Evolutionary conservation across 306 rosid genomes (phyloP).

Genomic region (Castanea mollissima): DNA sequence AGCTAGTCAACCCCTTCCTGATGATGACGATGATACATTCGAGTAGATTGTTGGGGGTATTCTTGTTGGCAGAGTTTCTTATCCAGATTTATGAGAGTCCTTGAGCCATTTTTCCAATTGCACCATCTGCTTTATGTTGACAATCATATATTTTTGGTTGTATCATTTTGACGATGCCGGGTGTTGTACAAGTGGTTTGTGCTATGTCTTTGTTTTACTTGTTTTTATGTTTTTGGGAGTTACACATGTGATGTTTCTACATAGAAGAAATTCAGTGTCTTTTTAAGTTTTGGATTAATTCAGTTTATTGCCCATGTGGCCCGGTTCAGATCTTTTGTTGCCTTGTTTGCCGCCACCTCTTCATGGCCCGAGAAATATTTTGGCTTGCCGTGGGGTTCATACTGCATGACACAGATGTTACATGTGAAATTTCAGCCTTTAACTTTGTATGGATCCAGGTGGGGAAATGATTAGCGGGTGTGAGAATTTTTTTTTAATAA

Average conservation of each 20-base stretch:
- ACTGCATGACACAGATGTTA: no score
- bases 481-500: no score
- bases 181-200: slow-evolving; percentile 2
- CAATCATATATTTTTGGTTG: slow-evolving; percentile 20
- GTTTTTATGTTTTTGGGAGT: not conserved
- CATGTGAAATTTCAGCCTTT: no score
- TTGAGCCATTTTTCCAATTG: slow-evolving; percentile 1
- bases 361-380: no score
- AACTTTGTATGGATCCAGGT: no score
- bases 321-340: not conserved
- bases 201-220: not conserved
- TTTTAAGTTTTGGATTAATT: not conserved
- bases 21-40: slow-evolving; percentile 71
- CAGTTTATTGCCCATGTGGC: not conserved
- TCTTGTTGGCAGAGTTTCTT: not conserved
- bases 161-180: slow-evolving; percentile 11
- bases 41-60: slow-evolving; percentile 34
- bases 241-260: not conserved
- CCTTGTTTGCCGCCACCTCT: not conserved
- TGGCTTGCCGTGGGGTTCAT: no score
- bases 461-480: no score
- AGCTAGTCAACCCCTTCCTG: slow-evolving; percentile 77
- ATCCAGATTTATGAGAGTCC: not conserved
- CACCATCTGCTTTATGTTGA: slow-evolving; percentile 21
- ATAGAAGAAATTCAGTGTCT: not conserved